Percentiles rank a stretch among this genome's conserved stretches.
Evolutionary conservation across 768 basidiomycete genomes (phyloP).

Genomic region (Tephrocybe sp.): DNA sequence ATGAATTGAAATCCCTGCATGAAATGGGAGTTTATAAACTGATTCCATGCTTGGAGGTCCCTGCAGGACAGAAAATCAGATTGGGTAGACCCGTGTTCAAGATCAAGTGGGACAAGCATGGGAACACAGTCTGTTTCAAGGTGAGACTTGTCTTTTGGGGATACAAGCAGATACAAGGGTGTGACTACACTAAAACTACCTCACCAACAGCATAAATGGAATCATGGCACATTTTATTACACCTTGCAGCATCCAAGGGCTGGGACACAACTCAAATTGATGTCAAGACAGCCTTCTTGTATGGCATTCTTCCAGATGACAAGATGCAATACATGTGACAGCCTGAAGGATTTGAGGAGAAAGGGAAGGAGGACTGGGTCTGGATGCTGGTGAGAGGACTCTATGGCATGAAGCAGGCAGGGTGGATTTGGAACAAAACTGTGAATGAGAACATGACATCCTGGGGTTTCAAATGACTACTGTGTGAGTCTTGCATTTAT

Average conservation of each 20-base stretch:
- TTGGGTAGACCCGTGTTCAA: constrained; percentile 9
- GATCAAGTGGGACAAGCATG: constrained; percentile 28
- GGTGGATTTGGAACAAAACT: constrained; percentile 27
- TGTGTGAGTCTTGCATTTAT: constrained; percentile 31
- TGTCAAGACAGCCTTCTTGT: constrained; percentile 26
- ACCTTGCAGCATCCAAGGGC: constrained; percentile 23
- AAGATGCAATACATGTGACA: constrained; percentile 34
- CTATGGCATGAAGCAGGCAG: constrained; percentile 4
- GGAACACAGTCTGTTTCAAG: constrained; percentile 27
- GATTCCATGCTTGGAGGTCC: constrained; percentile 4
- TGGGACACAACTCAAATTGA: constrained; percentile 32
- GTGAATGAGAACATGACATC: constrained; percentile 22
- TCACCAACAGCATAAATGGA: constrained; percentile 9
- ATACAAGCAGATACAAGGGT: constrained; percentile 22
- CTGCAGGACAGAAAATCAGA: not conserved
- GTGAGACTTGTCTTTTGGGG: constrained; percentile 36
- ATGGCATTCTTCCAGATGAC: constrained; percentile 16
- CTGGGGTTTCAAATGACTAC: constrained; percentile 24
- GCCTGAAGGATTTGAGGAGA: constrained; percentile 25
- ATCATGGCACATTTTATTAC: constrained; percentile 26
- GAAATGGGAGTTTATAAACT: constrained; percentile 12
- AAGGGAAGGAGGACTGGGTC: constrained; percentile 16
- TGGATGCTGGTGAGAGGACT: constrained; percentile 8
- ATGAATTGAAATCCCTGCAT: not conserved
- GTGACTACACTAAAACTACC: constrained; percentile 1